phyloP scores from a whole-genome alignment of 805 yeast species.

The Cyberlindnera samutprakarnensis region DNA sequence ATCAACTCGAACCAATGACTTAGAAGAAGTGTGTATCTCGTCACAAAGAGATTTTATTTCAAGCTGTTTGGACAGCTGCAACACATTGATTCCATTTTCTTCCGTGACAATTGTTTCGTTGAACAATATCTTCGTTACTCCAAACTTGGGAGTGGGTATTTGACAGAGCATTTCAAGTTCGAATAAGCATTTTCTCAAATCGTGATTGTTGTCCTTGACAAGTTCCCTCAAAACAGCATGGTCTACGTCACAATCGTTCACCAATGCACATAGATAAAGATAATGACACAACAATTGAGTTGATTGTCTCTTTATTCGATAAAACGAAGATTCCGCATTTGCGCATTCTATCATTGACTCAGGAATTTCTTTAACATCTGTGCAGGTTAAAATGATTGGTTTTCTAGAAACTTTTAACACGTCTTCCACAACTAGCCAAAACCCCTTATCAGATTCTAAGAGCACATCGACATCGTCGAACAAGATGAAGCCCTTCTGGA shows the following conservation, averaged over 20 bases:
- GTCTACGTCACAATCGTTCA: slow-evolving; percentile 29
- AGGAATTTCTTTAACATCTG: slow-evolving; percentile 42
- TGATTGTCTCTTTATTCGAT: slow-evolving; percentile 20
- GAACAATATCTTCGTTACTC: slow-evolving; percentile 1
- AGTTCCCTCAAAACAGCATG: slow-evolving; percentile 24
- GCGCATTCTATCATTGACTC: slow-evolving; percentile 38
- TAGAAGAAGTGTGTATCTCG: slow-evolving; percentile 4
- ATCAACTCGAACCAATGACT: slow-evolving; percentile 12
- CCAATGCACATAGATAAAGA: slow-evolving; percentile 32
- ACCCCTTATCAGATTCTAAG: slow-evolving; percentile 66
- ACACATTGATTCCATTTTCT: neutral
- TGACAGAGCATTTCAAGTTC: slow-evolving; percentile 36
- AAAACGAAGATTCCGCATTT: slow-evolving; percentile 32
- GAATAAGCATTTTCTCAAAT: slow-evolving; percentile 41
- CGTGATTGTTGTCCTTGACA: slow-evolving; percentile 24
- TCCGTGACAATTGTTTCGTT: neutral
- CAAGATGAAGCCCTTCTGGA: slow-evolving; percentile 60
- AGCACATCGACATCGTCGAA: slow-evolving; percentile 83
- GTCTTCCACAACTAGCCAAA: slow-evolving; percentile 68
- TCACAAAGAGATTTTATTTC: slow-evolving; percentile 10
- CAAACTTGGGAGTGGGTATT: neutral
- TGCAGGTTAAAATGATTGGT: slow-evolving; percentile 66
- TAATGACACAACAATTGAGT: slow-evolving; percentile 25
- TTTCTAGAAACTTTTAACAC: slow-evolving; percentile 54
- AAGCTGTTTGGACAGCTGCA: neutral